Conservation (phyloP, 495 filamentous ascomycete genomes). For the Hypoxylon fragiforme region DNA sequence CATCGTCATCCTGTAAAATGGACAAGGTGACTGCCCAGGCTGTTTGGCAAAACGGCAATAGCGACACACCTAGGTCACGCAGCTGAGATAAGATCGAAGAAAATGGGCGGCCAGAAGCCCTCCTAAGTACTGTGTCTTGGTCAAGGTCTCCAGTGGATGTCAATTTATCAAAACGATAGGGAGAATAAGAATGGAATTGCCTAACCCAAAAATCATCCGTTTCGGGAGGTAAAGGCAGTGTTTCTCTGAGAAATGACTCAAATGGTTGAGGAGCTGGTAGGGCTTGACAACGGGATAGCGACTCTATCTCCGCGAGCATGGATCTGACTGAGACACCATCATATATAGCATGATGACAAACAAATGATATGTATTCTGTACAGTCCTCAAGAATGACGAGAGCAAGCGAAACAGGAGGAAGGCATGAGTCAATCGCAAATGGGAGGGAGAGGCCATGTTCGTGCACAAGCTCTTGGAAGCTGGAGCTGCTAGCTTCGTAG, state of each 20-base stretch:
- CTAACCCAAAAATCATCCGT: conserved; percentile 65
- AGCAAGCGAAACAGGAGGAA: conserved; percentile 46
- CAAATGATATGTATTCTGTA: conserved; percentile 57
- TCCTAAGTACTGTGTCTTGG: conserved; percentile 1
- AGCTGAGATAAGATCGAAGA: conserved; percentile 49
- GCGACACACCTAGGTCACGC: conserved; percentile 58
- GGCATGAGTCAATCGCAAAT: conserved; percentile 32
- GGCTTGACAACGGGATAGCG: conserved; percentile 43
- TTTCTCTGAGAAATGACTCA: conserved; percentile 43
- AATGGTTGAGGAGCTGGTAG: conserved; percentile 53
- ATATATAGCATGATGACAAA: conserved; percentile 77
- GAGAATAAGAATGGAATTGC: conserved; percentile 53
- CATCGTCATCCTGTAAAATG: conserved; percentile 51
- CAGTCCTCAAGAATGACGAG: conserved; percentile 25
- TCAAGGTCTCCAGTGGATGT: not conserved
- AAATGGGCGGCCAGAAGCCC: conserved; percentile 37
- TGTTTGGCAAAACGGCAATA: conserved; percentile 67
- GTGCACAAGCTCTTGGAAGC: conserved; percentile 29
- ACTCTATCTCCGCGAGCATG: conserved; percentile 68
- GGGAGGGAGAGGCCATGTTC: conserved; percentile 36
- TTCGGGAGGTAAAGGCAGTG: conserved; percentile 29
- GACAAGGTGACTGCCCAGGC: conserved; percentile 67
- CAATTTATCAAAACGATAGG: conserved; percentile 44
- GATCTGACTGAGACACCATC: conserved; percentile 71
- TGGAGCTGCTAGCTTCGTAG: conserved; percentile 15